These are phyloP conservation scores for Pseudopithomyces maydicus DNA, from an alignment of 2,329 filamentous ascomycete species.

Conservation along the genomic window DNA sequence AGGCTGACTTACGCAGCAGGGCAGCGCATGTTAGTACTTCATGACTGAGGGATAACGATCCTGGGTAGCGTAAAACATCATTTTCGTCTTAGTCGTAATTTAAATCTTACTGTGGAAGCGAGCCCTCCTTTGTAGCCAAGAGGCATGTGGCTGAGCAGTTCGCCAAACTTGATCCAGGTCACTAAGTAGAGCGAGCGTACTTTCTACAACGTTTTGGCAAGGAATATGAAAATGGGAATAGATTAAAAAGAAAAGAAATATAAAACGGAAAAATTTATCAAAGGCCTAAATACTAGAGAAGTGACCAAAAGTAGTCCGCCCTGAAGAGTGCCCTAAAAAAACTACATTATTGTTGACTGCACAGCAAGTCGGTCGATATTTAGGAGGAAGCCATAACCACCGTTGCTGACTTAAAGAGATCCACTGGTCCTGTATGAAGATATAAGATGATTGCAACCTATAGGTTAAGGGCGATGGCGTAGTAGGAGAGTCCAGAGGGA, in stretches of 20 bases:
- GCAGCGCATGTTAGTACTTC: too few species aligned
- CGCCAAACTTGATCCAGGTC: too few species aligned
- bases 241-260: not conserved
- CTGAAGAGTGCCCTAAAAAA: conserved; percentile 14
- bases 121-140: too few species aligned
- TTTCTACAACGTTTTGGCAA: too few species aligned
- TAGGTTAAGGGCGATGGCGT: not conserved
- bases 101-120: too few species aligned
- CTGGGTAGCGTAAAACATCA: too few species aligned
- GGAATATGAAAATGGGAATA: too few species aligned
- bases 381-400: conserved; percentile 17
- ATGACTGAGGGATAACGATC: too few species aligned
- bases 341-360: conserved; percentile 9
- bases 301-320: conserved; percentile 13
- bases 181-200: too few species aligned
- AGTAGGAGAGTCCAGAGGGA: not conserved
- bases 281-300: not conserved
- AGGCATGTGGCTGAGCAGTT: too few species aligned
- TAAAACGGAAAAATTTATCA: not conserved
- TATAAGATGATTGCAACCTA: not conserved
- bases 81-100: too few species aligned
- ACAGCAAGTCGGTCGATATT: conserved; percentile 9
- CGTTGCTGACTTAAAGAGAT: conserved; percentile 13
- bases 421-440: conserved; percentile 2
- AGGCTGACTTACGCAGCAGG: too few species aligned